phyloP scores from a whole-genome alignment of 2,329 filamentous ascomycete genomes.

The Trematosphaeria pertusa region DNA sequence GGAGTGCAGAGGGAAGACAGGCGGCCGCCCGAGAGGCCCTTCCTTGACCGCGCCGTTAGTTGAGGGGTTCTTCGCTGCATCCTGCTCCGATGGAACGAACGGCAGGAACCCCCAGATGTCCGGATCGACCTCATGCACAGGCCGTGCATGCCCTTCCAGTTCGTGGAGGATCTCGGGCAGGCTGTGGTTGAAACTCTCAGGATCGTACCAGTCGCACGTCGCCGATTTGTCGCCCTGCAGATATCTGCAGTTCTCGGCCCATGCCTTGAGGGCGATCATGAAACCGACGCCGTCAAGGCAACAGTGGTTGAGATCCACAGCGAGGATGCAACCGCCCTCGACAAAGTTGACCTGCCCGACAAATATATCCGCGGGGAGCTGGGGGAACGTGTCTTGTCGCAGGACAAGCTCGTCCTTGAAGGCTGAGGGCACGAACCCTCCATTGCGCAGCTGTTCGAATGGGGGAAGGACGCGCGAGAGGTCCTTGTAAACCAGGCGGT shows the following conservation, averaged over 20 bases:
- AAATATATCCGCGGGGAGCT: slow-evolving; percentile 28
- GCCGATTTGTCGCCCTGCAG: slow-evolving; percentile 28
- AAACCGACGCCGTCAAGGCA: slow-evolving; percentile 30
- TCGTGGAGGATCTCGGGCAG: slow-evolving; percentile 29
- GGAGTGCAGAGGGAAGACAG: slow-evolving; percentile 30
- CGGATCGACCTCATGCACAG: slow-evolving; percentile 23
- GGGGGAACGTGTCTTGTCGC: slow-evolving; percentile 19
- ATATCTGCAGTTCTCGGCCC: slow-evolving; percentile 33
- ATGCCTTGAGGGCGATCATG: slow-evolving; percentile 28
- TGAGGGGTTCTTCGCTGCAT: not conserved
- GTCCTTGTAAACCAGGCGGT: slow-evolving; percentile 28
- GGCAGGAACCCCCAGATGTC: slow-evolving; percentile 26
- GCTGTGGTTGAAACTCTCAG: slow-evolving; percentile 31
- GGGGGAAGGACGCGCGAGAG: slow-evolving; percentile 23
- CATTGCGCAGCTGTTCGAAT: slow-evolving; percentile 21
- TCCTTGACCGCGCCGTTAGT: not conserved
- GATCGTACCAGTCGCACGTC: slow-evolving; percentile 27
- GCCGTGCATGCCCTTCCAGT: slow-evolving; percentile 18
- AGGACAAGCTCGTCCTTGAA: slow-evolving; percentile 26
- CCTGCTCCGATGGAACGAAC: slow-evolving; percentile 25
- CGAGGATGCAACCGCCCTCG: slow-evolving; percentile 32
- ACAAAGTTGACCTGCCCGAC: slow-evolving; percentile 39
- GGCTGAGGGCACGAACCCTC: slow-evolving; percentile 24
- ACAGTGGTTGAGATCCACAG: slow-evolving; percentile 26
- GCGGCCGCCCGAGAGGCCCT: slow-evolving; percentile 12